These are phyloP conservation scores for Aspergillus panamensis DNA, from an alignment of 495 filamentous ascomycete genomes.

Conservation along the genomic window DNA sequence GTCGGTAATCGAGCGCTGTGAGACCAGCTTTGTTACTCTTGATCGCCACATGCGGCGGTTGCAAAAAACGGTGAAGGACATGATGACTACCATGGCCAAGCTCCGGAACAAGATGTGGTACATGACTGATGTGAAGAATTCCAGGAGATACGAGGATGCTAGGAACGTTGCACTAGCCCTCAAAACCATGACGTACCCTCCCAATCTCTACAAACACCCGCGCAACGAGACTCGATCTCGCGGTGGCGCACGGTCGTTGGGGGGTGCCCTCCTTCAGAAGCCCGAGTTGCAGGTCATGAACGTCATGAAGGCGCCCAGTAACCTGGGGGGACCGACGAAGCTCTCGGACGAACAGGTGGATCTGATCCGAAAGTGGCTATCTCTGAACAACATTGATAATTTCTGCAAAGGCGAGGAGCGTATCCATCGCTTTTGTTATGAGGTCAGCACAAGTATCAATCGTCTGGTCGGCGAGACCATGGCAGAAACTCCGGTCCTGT, in stretches of 20 bases:
- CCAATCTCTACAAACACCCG: constrained; percentile 40
- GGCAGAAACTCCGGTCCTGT: constrained; percentile 81
- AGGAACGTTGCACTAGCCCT: constrained; percentile 81
- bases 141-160: constrained; percentile 83
- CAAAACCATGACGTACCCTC: constrained; percentile 76
- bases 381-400: constrained; percentile 78
- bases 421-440: constrained; percentile 90
- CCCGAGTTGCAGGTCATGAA: constrained; percentile 86
- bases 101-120: constrained; percentile 97
- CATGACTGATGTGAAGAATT: constrained; percentile 91
- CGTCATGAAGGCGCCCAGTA: constrained; percentile 74
- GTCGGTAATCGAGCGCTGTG: constrained; percentile 41
- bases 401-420: constrained; percentile 95
- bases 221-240: constrained; percentile 47
- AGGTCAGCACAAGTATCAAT: constrained; percentile 81
- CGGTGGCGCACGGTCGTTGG: constrained; percentile 41
- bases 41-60: constrained; percentile 37
- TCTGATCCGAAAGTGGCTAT: constrained; percentile 79
- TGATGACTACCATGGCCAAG: constrained; percentile 35
- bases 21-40: constrained; percentile 37
- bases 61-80: constrained; percentile 34
- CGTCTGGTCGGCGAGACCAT: constrained; percentile 85
- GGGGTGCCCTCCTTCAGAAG: constrained; percentile 68
- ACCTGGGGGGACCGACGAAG: constrained; percentile 89
- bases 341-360: constrained; percentile 94